phyloP scores from a whole-genome alignment of 768 basidiomycete genomes.

The Rhizopogon vinicolor region DNA sequence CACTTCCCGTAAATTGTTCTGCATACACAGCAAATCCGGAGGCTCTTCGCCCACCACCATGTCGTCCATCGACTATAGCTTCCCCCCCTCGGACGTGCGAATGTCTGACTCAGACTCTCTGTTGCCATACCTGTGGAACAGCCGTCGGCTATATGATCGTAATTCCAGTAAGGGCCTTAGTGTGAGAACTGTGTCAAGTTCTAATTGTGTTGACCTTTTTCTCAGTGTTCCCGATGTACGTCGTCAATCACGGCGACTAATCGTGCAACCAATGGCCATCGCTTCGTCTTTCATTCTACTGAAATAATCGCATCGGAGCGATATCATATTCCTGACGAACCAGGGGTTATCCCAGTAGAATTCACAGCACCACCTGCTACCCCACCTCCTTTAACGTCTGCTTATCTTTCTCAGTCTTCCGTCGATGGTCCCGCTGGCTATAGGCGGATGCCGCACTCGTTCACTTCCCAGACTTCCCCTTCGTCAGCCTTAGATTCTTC shows the following conservation, averaged over 20 bases:
- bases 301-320: slow-evolving; percentile 63
- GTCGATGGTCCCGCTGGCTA: slow-evolving; percentile 25
- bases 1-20: slow-evolving; percentile 73
- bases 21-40: slow-evolving; percentile 50
- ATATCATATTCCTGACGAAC: slow-evolving; percentile 58
- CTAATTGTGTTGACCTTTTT: slow-evolving; percentile 10
- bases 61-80: slow-evolving; percentile 29
- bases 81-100: slow-evolving; percentile 62
- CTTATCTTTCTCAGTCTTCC: slow-evolving; percentile 22
- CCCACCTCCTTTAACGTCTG: slow-evolving; percentile 24
- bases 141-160: slow-evolving; percentile 81
- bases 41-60: slow-evolving; percentile 33
- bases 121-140: slow-evolving; percentile 74
- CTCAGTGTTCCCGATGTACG: slow-evolving; percentile 66
- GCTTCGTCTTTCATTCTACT: slow-evolving; percentile 80
- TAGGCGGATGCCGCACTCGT: slow-evolving; percentile 5
- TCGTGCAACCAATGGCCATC: slow-evolving; percentile 77
- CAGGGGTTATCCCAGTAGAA: slow-evolving; percentile 51
- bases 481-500: slow-evolving; percentile 17
- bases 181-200: slow-evolving; percentile 3
- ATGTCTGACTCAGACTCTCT: slow-evolving; percentile 78
- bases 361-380: slow-evolving; percentile 26
- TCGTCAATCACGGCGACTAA: slow-evolving; percentile 62
- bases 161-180: slow-evolving; percentile 39
- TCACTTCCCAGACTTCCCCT: slow-evolving; percentile 15